phyloP scores from a whole-genome alignment of 768 basidiomycete species.

The Paxillus involutus region DNA sequence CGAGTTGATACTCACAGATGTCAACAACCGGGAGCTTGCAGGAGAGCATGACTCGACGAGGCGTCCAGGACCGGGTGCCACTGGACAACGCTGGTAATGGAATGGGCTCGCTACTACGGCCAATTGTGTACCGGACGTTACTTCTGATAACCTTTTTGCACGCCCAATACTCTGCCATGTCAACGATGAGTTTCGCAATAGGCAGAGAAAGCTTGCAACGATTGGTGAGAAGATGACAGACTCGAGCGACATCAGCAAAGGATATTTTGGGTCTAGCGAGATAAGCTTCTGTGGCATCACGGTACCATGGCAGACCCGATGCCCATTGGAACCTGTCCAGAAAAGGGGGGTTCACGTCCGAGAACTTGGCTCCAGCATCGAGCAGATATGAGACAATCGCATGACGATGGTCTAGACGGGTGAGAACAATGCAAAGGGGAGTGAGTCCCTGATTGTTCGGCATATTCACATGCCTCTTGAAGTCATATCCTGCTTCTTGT shows the following conservation, averaged over 20 bases:
- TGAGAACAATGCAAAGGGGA: neutral
- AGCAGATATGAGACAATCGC: neutral
- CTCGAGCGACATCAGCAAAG: no score
- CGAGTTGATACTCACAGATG: no score
- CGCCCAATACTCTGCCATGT: neutral
- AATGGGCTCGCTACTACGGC: no score
- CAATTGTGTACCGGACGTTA: no score
- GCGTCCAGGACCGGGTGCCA: no score
- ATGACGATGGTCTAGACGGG: neutral
- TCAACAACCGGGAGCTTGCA: no score
- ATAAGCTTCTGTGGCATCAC: neutral
- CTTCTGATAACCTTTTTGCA: neutral
- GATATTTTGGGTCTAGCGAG: no score
- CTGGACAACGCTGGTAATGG: no score
- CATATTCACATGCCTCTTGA: neutral
- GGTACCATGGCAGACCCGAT: neutral
- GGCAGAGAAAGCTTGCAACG: no score
- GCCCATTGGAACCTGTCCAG: neutral
- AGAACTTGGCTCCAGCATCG: neutral
- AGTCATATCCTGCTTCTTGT: no score
- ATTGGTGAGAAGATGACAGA: no score
- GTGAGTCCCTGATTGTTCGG: neutral
- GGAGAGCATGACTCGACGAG: no score
- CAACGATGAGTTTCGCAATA: neutral
- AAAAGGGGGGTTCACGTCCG: neutral